Evolutionary conservation across 345 rosid species (phyloP).

Genomic region (Citrus unshiu): DNA sequence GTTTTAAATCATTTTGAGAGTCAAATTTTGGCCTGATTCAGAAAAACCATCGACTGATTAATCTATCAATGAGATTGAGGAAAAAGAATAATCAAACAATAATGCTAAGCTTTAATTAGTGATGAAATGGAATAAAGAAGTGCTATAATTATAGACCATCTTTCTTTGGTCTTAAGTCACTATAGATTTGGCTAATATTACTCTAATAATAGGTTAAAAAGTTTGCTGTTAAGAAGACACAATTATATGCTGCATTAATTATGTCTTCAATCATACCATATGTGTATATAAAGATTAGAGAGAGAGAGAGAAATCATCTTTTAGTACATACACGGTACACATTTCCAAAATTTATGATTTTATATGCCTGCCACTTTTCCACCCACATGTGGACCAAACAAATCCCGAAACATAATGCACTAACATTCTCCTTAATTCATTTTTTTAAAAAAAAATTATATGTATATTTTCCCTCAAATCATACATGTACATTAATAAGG

Average conservation of each 20-base stretch:
- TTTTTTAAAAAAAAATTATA: too few species aligned
- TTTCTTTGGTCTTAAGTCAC: neutral
- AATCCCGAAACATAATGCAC: neutral
- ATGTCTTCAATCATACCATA: neutral
- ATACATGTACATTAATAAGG: too few species aligned
- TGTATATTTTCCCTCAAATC: too few species aligned
- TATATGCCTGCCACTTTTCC: neutral
- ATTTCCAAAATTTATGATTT: neutral
- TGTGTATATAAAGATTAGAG: too few species aligned
- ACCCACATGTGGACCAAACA: neutral
- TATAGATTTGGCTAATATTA: neutral
- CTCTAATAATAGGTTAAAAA: neutral
- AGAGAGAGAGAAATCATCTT: neutral
- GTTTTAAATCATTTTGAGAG: neutral
- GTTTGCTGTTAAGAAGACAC: neutral
- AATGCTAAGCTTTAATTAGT: neutral
- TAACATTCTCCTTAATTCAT: neutral
- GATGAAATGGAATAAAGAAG: neutral
- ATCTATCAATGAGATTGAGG: too few species aligned
- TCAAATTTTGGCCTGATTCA: neutral
- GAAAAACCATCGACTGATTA: too few species aligned
- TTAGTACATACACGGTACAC: neutral
- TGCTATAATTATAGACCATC: too few species aligned
- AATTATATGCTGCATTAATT: neutral
- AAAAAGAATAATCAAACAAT: neutral